phyloP scores from a whole-genome alignment of 2,329 filamentous ascomycete genomes.

The Tolypocladium tundrense region DNA sequence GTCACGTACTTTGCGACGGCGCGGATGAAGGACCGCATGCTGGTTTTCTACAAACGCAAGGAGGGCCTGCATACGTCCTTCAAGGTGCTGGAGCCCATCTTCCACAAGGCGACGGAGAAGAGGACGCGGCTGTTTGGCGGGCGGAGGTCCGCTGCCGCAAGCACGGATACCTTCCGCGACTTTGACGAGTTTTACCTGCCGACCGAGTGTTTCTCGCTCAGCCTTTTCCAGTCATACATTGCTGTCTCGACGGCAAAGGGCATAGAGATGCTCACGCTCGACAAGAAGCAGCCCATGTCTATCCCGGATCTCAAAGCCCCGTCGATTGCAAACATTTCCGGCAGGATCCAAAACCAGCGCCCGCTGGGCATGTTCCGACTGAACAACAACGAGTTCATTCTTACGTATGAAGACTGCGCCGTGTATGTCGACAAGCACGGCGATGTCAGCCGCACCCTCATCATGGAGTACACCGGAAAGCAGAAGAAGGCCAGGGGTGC shows the following conservation, averaged over 20 bases:
- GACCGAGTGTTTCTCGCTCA: conserved; percentile 87
- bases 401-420: conserved; percentile 91
- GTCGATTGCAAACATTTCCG: conserved; percentile 75
- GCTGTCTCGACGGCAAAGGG: conserved; percentile 86
- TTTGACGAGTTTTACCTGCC: conserved; percentile 99
- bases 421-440: conserved; percentile 98
- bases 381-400: conserved; percentile 82
- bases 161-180: conserved; percentile 92
- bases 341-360: conserved; percentile 69
- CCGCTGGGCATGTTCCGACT: conserved; percentile 96
- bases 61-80: conserved; percentile 89
- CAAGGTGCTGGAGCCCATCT: conserved; percentile 91
- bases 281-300: conserved; percentile 93
- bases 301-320: conserved; percentile 77
- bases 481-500: conserved; percentile 67
- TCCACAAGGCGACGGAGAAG: conserved; percentile 84
- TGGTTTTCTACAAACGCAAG: conserved; percentile 95
- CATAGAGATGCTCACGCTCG: conserved; percentile 89
- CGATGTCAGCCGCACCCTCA: conserved; percentile 83
- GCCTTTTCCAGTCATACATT: conserved; percentile 90
- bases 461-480: conserved; percentile 98
- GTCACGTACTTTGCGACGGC: conserved; percentile 95
- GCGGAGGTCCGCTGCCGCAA: conserved; percentile 51
- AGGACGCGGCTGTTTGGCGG: conserved; percentile 57
- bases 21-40: conserved; percentile 89